phyloP scores from a whole-genome alignment of 768 basidiomycete species.

The Tephrocybe rancida region DNA sequence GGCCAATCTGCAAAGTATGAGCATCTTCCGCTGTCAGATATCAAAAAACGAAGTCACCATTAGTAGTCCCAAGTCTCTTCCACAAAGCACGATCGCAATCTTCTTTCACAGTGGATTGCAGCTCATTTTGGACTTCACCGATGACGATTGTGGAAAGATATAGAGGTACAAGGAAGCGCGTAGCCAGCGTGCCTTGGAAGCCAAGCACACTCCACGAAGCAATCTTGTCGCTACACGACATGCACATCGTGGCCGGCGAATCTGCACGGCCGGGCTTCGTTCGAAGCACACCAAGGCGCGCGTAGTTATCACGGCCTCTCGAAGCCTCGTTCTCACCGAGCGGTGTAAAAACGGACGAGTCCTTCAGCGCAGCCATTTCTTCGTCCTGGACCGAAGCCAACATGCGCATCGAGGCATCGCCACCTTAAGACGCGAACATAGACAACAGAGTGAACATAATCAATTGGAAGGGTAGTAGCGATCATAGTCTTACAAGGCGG shows the following conservation, averaged over 20 bases:
- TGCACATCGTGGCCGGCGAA: slow-evolving; percentile 76
- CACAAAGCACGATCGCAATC: slow-evolving; percentile 77
- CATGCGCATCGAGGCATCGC: slow-evolving; percentile 84
- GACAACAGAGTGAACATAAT: slow-evolving; percentile 2
- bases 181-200: slow-evolving; percentile 80
- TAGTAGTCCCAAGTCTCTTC: slow-evolving; percentile 46
- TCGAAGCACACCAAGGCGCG: slow-evolving; percentile 73
- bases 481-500: slow-evolving; percentile 46
- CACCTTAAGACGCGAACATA: slow-evolving; percentile 54
- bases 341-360: slow-evolving; percentile 37
- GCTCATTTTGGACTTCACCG: slow-evolving; percentile 59
- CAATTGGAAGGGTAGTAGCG: neutral
- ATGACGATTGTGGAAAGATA: slow-evolving; percentile 71
- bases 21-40: neutral
- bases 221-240: slow-evolving; percentile 97
- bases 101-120: slow-evolving; percentile 41
- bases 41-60: slow-evolving; percentile 36
- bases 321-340: slow-evolving; percentile 44
- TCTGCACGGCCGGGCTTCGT: slow-evolving; percentile 96
- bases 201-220: slow-evolving; percentile 85
- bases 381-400: slow-evolving; percentile 77
- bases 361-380: slow-evolving; percentile 71
- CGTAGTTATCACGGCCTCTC: slow-evolving; percentile 82
- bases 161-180: slow-evolving; percentile 55
- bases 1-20: slow-evolving; percentile 42